phyloP scores from a whole-genome alignment of 176 grass and related monocot species.

The barley (Hordeum vulgare) region DNA sequence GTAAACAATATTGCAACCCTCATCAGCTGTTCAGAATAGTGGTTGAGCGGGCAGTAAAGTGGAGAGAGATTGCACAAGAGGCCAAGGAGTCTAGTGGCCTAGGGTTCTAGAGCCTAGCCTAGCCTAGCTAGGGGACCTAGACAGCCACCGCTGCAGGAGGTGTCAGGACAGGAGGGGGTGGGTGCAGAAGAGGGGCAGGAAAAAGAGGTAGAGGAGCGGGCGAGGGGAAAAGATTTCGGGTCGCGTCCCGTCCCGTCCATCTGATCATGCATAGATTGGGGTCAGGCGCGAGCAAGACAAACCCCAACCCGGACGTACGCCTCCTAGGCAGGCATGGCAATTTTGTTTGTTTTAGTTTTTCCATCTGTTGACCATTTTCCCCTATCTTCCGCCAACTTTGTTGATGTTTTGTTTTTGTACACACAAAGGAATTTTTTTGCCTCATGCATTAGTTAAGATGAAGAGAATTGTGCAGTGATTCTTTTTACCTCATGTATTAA shows the following conservation, averaged over 20 bases:
- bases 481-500: no score
- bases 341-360: no score
- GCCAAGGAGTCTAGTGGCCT: not conserved
- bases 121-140: conserved; percentile 31
- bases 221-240: not conserved
- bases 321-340: no score
- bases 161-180: conserved; percentile 32
- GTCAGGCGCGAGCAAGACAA: conserved; percentile 21
- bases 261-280: not conserved
- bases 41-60: conserved; percentile 35
- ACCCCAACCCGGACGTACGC: not conserved
- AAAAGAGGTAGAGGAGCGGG: not conserved
- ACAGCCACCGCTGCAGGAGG: conserved; percentile 27
- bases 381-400: no score
- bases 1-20: conserved; percentile 12
- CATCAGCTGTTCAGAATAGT: conserved; percentile 32
- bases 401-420: no score
- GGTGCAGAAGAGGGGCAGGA: conserved; percentile 24
- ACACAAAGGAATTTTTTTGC: no score
- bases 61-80: not conserved
- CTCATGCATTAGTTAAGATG: no score
- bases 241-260: not conserved
- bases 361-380: no score
- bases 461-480: no score
- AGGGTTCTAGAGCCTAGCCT: conserved; percentile 5